Conservation (phyloP, 2,329 filamentous ascomycete genomes). For the Cladosporium sp. region DNA sequence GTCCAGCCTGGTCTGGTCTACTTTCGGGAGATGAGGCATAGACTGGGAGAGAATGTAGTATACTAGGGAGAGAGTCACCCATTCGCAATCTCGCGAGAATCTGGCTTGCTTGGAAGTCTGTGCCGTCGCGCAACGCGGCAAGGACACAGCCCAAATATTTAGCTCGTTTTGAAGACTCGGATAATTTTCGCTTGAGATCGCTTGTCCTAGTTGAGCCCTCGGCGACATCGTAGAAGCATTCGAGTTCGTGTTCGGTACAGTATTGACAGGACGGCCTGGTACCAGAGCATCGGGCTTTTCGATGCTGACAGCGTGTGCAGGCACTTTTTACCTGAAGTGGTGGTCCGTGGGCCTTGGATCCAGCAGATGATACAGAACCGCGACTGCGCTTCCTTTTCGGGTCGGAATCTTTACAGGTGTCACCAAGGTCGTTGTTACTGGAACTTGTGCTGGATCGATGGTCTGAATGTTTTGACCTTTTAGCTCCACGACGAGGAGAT, state of each 20-base stretch:
- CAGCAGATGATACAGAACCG: background rate
- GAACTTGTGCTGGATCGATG: background rate
- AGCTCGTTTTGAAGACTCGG: constrained; percentile 15
- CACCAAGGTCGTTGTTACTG: background rate
- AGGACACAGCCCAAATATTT: constrained; percentile 17
- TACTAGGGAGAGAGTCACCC: constrained; percentile 16
- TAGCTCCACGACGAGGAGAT: background rate
- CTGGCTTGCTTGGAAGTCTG: constrained; percentile 19
- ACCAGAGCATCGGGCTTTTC: background rate
- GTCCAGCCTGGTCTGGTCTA: background rate
- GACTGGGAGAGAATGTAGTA: background rate
- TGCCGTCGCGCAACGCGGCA: constrained; percentile 17
- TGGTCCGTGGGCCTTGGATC: background rate
- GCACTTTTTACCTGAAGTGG: background rate
- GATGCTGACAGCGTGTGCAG: background rate
- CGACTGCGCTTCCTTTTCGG: background rate
- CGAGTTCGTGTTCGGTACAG: background rate
- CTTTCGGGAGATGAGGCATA: background rate
- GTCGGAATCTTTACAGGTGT: background rate
- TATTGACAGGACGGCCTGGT: background rate
- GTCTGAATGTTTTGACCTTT: background rate
- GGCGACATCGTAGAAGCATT: background rate
- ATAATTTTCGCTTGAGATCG: background rate
- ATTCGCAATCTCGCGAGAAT: constrained; percentile 20
- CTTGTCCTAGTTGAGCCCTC: background rate